These are phyloP conservation scores for Candida loeiensis DNA, from an alignment of 805 yeast species.

Conservation along the genomic window DNA sequence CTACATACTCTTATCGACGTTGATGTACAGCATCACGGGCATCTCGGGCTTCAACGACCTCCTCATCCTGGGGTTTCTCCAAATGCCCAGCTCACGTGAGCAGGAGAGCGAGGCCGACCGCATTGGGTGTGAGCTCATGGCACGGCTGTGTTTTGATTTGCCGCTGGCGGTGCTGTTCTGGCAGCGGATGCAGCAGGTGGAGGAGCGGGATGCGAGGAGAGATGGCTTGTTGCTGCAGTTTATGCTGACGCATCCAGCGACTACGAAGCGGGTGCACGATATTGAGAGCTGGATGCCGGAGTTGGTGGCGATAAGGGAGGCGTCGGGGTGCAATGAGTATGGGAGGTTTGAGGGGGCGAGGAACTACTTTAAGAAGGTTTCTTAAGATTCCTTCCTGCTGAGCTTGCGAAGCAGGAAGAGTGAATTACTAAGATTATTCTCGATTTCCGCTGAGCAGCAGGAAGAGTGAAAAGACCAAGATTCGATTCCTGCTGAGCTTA, in stretches of 20 bases:
- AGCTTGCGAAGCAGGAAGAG: too few relatives aligned
- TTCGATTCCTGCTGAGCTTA: background rate
- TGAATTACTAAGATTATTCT: too few relatives aligned
- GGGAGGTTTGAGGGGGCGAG: constrained; percentile 16
- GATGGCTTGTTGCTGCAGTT: constrained; percentile 47
- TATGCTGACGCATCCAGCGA: constrained; percentile 87
- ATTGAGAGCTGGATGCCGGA: constrained; percentile 67
- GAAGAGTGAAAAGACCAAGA: too few relatives aligned
- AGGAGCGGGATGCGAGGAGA: constrained; percentile 39
- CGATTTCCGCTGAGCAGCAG: too few relatives aligned
- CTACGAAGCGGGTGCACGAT: constrained; percentile 64
- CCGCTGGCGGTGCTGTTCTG: constrained; percentile 71
- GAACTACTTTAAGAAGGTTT: constrained; percentile 13
- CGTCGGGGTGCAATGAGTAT: constrained; percentile 37
- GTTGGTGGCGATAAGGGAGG: constrained; percentile 43
- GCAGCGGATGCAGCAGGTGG: constrained; percentile 65
- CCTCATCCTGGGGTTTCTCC: constrained; percentile 52
- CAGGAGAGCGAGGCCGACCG: constrained; percentile 97
- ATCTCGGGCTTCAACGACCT: constrained; percentile 49
- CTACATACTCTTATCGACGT: constrained; percentile 50
- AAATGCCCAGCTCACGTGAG: constrained; percentile 82
- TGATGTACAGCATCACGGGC: constrained; percentile 62
- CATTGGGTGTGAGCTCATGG: constrained; percentile 89
- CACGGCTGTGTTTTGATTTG: constrained; percentile 83
- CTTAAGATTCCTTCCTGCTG: too few relatives aligned